Base-by-base conservation (phyloP, 176 grass and related monocot genomes). In the Bromus sterilis region DNA sequence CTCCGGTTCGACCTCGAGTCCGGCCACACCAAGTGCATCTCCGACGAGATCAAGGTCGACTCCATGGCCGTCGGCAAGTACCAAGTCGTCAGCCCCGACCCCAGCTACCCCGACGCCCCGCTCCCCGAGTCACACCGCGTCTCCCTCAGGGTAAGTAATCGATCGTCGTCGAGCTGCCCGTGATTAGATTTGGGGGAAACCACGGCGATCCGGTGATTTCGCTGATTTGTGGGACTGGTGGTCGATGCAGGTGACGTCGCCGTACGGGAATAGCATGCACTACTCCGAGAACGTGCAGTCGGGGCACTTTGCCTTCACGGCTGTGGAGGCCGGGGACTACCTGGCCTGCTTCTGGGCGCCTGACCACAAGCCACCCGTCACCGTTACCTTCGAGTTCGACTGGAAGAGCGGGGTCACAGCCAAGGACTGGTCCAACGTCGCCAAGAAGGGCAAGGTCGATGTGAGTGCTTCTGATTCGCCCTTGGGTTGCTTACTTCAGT, bases 181-280 rank as follows among this genome's bases (percentile, higher is more conserved):
- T 31, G 21, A 53, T 78, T 65, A 11, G 56, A 4, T 63, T 58
- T 32, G 37, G 34, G 25, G 76, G 8, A 77, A 56, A 25, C 73
- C 65, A 1, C 60, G 39, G 64, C 56, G 64, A 72, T 60, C 59
- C 11, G 28, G 21, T 18, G 41, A 60, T 80, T 58, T 44, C 14
- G 36, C 2, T 71, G 46, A 74, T 58, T 30, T 18, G 36, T 63
- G 9, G 43, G 6, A 18, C 33, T 20, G 60, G 40, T 65, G 28
- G 34, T 70, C 26, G 37, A 30, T 29, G 65, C 86, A 95, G 96
- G 90, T 98, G 68, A 91, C 96, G 1, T 98, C 96, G 37, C 96
- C 96, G 31, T 91, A 98, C 65, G 96, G 96, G n/a, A 94, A 98
- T 30, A 91, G 81, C 89, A 89, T 98, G 81, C 95, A 98, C 86